A percentile compares a stretch with the other conserved stretches of the same genome.
These are phyloP conservation scores for Phyllosticta citribraziliensis DNA, from an alignment of 2,329 filamentous ascomycete genomes.

Conservation along the genomic window DNA sequence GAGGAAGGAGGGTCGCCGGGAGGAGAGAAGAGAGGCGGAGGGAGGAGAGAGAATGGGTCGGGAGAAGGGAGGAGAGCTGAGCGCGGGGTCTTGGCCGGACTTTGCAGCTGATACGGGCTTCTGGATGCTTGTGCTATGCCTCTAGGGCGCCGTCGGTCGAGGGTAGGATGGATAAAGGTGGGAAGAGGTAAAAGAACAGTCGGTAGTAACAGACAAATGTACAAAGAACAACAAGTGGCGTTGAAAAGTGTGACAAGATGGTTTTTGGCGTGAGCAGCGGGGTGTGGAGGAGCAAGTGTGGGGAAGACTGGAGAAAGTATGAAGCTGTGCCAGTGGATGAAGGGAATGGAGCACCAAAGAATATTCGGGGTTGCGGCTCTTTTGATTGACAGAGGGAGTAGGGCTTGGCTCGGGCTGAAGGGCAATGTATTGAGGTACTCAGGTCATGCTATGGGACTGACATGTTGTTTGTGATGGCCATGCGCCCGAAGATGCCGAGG, in stretches of 20 bases:
- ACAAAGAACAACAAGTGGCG: neutral
- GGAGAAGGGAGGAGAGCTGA: neutral
- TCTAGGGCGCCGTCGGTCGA: neutral
- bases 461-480: neutral
- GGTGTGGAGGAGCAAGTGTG: neutral
- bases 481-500: neutral
- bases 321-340: neutral
- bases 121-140: neutral
- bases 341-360: neutral
- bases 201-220: neutral
- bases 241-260: neutral
- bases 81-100: neutral
- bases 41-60: neutral
- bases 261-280: neutral
- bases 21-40: neutral
- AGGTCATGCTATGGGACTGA: neutral
- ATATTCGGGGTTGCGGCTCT: neutral
- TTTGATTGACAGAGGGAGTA: neutral
- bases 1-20: neutral
- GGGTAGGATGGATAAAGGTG: neutral
- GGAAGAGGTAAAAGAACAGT: neutral
- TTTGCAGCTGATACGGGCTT: neutral
- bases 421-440: neutral
- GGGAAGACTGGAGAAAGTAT: neutral
- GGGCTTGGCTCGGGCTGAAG: neutral